Conservation (phyloP, 768 basidiomycete species). For the Xerocomellus intermedius region DNA sequence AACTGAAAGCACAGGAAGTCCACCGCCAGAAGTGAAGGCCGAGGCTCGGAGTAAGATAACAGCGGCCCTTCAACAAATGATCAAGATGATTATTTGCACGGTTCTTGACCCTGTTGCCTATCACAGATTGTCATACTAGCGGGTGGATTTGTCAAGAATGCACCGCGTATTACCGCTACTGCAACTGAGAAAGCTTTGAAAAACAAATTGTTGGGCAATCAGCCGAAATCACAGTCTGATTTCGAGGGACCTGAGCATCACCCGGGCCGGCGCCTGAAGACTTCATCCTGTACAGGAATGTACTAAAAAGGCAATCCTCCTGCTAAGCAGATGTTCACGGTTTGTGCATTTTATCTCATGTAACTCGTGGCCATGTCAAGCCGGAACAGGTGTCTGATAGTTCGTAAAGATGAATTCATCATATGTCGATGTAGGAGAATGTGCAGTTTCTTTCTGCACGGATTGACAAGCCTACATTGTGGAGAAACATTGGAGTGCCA, state of each 20-base stretch:
- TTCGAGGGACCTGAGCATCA: slow-evolving; percentile 9
- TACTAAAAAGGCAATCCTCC: slow-evolving; percentile 8
- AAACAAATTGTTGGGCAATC: slow-evolving; percentile 1
- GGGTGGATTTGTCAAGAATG: slow-evolving; percentile 10
- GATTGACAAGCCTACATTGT: not conserved
- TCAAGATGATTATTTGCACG: slow-evolving; percentile 17
- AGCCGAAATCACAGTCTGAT: slow-evolving; percentile 13
- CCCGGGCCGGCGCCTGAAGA: not conserved
- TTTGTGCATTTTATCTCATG: slow-evolving; percentile 5
- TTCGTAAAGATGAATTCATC: not conserved
- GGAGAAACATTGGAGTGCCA: not conserved
- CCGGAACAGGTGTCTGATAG: not conserved
- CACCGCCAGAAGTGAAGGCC: slow-evolving; percentile 16
- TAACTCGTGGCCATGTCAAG: not conserved
- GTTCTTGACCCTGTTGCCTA: slow-evolving; percentile 30
- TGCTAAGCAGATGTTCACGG: not conserved
- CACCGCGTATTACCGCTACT: slow-evolving; percentile 8
- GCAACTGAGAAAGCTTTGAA: slow-evolving; percentile 2
- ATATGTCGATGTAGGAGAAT: not conserved
- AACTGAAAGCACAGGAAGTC: slow-evolving; percentile 3
- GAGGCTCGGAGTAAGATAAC: slow-evolving; percentile 9
- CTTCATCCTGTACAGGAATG: not conserved
- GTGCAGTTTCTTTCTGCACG: not conserved
- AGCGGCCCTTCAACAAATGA: slow-evolving; percentile 20
- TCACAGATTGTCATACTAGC: slow-evolving; percentile 17